Evolutionary conservation across 2,329 filamentous ascomycete species (phyloP), one percentile per base, ranked within the genome.

Genomic region (Xylariales sp.): DNA sequence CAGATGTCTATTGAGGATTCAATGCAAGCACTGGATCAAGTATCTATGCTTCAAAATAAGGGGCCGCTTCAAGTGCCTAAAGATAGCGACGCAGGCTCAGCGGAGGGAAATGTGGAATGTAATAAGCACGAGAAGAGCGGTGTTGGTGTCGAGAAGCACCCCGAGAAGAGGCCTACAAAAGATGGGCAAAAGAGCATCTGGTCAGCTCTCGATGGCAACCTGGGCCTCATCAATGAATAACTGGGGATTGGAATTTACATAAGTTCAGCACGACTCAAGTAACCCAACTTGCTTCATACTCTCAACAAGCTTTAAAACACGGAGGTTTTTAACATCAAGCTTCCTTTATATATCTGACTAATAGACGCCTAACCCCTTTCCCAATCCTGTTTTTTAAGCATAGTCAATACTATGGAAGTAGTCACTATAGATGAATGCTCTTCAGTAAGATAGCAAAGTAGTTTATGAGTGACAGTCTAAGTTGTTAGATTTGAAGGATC

Each of bases 1-100:
- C 85, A 89, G 71, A 73, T 85, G 12, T 85, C 86, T 2, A 77
- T 90, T 23, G 85, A 88, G 63, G 81, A 81, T 18, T 85, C 86
- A 12, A 84, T 85, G 74, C 78, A 81, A 57, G 79, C 80, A 1
- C 73, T 91, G 3, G 78, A 79, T n/a, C 81, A 87, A 53, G 81
- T 87, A 10, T 81, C 85, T 58, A 75, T 78, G 46, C 78, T 90
- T 6, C 74, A 89, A 2, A 71, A 73, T 48, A 73, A 76, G 12
- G 73, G 75, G 18, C 67, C 61, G 1, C 72, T 63, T 6, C 72
- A 74, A 14, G 16, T 64, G 12, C 68, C 68, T 2, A 70, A 68
- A 9, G 72, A 75, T 7, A 78, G 78, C 32, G 75, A 77, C 1
- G 83, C 75, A 52, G 71, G 75, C 5, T 71, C 73, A 9, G 65